These are phyloP conservation scores for Argentina anserina DNA, from an alignment of 306 rosid species.

Conservation along the genomic window DNA sequence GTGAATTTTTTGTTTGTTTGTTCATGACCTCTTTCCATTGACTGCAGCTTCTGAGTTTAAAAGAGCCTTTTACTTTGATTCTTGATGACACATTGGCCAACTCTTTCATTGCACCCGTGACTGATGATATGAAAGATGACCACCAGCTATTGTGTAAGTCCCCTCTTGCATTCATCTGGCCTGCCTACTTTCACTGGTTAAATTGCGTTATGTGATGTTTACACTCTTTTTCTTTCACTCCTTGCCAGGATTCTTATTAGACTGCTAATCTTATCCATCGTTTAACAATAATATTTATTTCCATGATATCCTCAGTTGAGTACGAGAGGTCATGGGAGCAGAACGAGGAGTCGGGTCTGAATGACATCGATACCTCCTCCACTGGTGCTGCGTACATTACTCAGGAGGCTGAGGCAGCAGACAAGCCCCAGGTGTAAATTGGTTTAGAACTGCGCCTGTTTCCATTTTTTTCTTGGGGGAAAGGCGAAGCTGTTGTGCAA, in stretches of 20 bases:
- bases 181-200: too few relatives aligned
- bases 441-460: neutral
- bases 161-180: conserved; percentile 2
- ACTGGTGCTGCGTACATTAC: conserved; percentile 71
- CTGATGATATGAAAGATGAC: conserved; percentile 85
- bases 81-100: conserved; percentile 92
- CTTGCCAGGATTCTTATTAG: conserved; percentile 5
- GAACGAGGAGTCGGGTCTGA: conserved; percentile 89
- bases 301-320: conserved; percentile 43
- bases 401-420: conserved; percentile 8
- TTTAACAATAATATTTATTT: neutral
- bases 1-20: neutral
- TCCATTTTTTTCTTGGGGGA: neutral
- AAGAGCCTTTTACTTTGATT: conserved; percentile 77
- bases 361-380: conserved; percentile 82
- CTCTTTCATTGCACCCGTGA: conserved; percentile 82
- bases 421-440: conserved; percentile 4
- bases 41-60: conserved; percentile 78
- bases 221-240: neutral
- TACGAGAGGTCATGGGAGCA: conserved; percentile 96
- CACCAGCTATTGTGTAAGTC: conserved; percentile 75
- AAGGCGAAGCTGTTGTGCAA: neutral
- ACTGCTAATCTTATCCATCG: neutral
- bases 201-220: neutral
- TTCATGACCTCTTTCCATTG: conserved; percentile 4